These are phyloP conservation scores for Calendula officinalis DNA, from an alignment of 129 eudicot genomes.

Conservation along the genomic window DNA sequence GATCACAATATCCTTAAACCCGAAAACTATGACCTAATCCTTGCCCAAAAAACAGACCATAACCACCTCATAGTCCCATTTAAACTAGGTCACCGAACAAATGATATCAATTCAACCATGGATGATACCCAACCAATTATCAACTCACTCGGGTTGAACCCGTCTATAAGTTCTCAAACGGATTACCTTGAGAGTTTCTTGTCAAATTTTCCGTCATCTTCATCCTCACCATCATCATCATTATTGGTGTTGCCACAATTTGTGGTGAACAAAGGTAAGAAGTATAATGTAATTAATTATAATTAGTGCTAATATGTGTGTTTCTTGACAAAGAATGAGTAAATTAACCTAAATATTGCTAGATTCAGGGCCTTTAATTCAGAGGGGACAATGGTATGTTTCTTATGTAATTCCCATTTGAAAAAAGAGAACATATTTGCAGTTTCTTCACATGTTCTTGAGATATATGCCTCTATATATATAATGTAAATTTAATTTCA, in stretches of 20 bases:
- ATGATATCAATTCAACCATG: not conserved
- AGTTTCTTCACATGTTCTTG: constrained; percentile 35
- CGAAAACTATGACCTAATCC: constrained; percentile 19
- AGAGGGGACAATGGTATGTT: constrained; percentile 36
- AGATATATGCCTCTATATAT: constrained; percentile 24
- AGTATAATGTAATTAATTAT: constrained; percentile 31
- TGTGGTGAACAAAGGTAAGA: constrained; percentile 26
- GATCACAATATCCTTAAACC: constrained; percentile 31
- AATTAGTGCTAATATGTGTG: constrained; percentile 11
- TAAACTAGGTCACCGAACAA: constrained; percentile 18
- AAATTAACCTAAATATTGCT: constrained; percentile 33
- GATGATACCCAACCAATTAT: not conserved
- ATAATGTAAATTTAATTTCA: constrained; percentile 14
- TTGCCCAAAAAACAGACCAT: constrained; percentile 2
- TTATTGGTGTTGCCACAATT: constrained; percentile 20
- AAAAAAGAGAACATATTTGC: constrained; percentile 28
- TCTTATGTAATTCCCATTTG: constrained; percentile 31
- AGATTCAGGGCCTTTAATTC: constrained; percentile 37
- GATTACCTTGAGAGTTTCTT: constrained; percentile 27
- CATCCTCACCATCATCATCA: constrained; percentile 31
- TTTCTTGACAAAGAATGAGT: constrained; percentile 19
- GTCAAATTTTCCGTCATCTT: constrained; percentile 20
- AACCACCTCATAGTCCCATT: not conserved
- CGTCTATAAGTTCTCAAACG: constrained; percentile 22
- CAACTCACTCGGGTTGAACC: constrained; percentile 7